A percentile compares a stretch with the other conserved stretches of the same genome.
Conservation (phyloP, 139 green algal species). For the Marvania coccoides region DNA sequence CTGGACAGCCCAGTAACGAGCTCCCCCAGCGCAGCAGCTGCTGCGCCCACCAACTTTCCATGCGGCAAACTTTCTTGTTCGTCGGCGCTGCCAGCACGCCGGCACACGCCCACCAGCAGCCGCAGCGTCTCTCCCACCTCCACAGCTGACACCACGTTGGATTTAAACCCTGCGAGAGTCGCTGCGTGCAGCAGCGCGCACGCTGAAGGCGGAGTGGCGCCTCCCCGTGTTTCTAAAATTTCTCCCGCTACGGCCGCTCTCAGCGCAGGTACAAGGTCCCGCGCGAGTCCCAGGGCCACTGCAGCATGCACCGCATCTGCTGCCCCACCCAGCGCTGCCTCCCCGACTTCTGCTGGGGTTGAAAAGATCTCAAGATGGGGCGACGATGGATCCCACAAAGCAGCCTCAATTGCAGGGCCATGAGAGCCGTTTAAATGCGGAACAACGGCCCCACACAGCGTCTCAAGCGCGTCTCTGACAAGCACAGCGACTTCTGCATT, state of each 20-base stretch:
- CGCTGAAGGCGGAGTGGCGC: background rate
- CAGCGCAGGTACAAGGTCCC: background rate
- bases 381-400: background rate
- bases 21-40: background rate
- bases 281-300: background rate
- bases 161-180: background rate
- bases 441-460: background rate
- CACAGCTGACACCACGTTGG: background rate
- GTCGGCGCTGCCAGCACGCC: background rate
- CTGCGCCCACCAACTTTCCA: conserved; percentile 1
- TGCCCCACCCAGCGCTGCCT: background rate
- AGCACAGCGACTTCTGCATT: background rate
- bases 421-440: background rate
- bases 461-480: background rate
- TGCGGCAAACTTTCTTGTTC: background rate
- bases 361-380: background rate
- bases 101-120: background rate
- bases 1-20: background rate
- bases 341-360: background rate
- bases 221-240: background rate
- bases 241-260: background rate
- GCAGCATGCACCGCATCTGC: background rate
- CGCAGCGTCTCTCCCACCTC: background rate
- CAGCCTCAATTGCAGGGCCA: background rate
- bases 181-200: background rate